Evolutionary conservation across 495 filamentous ascomycete species (phyloP).

Genomic region (Hypoxylon trugodes): DNA sequence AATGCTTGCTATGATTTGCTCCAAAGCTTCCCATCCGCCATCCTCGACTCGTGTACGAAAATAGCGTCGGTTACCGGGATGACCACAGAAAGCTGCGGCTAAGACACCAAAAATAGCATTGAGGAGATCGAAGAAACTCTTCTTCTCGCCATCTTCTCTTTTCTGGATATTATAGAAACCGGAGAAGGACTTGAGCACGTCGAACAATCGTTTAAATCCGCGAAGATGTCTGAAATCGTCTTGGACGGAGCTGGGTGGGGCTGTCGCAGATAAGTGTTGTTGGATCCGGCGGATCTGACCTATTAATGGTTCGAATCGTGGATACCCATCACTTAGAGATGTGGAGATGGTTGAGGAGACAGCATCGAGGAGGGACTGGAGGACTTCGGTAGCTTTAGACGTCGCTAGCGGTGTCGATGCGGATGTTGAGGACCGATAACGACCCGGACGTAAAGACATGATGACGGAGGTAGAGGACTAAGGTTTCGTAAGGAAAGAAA

Average conservation of each 20-base stretch:
- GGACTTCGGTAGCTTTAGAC: conserved; percentile 66
- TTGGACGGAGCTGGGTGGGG: conserved; percentile 57
- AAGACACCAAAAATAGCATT: conserved; percentile 75
- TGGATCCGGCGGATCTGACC: conserved; percentile 53
- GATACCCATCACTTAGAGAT: conserved; percentile 44
- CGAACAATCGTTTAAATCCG: conserved; percentile 80
- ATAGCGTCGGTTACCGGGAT: conserved; percentile 87
- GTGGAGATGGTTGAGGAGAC: conserved; percentile 47
- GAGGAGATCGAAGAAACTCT: conserved; percentile 71
- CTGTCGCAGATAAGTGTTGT: conserved; percentile 57
- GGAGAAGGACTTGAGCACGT: conserved; percentile 71
- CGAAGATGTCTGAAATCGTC: conserved; percentile 84
- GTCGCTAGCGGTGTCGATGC: conserved; percentile 60
- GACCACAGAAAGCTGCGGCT: conserved; percentile 77
- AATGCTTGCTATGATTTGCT: conserved; percentile 70
- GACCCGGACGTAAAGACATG: conserved; percentile 60
- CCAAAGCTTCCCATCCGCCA: conserved; percentile 80
- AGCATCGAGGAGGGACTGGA: conserved; percentile 66
- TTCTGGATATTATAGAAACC: conserved; percentile 74
- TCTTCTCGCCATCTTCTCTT: conserved; percentile 66
- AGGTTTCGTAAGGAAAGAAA: conserved; percentile 24
- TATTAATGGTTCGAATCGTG: conserved; percentile 52
- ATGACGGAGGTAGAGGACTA: conserved; percentile 30
- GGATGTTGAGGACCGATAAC: conserved; percentile 70
- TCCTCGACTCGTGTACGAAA: conserved; percentile 76